phyloP scores from a whole-genome alignment of 2,329 filamentous ascomycete genomes.

The Hirsutella thompsonii region DNA sequence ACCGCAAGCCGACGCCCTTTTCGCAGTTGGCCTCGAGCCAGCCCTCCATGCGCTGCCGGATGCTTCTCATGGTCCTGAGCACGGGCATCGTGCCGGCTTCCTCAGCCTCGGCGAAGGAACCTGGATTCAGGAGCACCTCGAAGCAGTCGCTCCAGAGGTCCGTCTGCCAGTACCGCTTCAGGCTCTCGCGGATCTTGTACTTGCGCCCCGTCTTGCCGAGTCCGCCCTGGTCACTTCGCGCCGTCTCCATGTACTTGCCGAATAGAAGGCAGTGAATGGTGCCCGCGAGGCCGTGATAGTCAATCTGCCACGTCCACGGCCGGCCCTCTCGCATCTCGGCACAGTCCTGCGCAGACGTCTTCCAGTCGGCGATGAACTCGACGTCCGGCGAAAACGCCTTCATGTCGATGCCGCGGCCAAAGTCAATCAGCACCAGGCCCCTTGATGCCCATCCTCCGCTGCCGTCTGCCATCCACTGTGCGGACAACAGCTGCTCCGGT shows the following conservation, averaged over 20 bases:
- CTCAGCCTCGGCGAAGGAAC: conserved; percentile 50
- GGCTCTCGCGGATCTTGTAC: conserved; percentile 67
- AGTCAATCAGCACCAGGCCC: conserved; percentile 82
- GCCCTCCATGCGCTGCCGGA: conserved; percentile 68
- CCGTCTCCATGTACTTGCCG: conserved; percentile 85
- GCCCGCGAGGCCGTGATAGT: conserved; percentile 86
- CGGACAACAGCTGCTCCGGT: conserved; percentile 33
- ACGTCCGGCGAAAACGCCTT: conserved; percentile 63
- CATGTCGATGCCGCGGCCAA: conserved; percentile 92
- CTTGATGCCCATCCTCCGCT: conserved; percentile 66
- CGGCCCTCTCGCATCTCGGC: conserved; percentile 89
- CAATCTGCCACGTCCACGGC: conserved; percentile 95
- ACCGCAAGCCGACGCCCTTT: conserved; percentile 63
- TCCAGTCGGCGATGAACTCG: conserved; percentile 88
- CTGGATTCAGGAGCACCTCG: conserved; percentile 75
- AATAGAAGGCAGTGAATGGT: conserved; percentile 83
- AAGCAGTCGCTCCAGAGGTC: conserved; percentile 82
- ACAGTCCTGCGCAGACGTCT: conserved; percentile 76
- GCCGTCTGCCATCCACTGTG: conserved; percentile 62
- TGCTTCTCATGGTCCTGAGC: conserved; percentile 50
- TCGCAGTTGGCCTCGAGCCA: conserved; percentile 77
- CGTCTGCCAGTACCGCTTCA: conserved; percentile 95
- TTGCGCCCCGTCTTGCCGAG: conserved; percentile 48
- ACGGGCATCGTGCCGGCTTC: conserved; percentile 60
- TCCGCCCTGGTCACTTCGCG: conserved; percentile 39